These are phyloP conservation scores for Pelargonium exstipulatum DNA, from an alignment of 441 rosid species.

Conservation along the genomic window DNA sequence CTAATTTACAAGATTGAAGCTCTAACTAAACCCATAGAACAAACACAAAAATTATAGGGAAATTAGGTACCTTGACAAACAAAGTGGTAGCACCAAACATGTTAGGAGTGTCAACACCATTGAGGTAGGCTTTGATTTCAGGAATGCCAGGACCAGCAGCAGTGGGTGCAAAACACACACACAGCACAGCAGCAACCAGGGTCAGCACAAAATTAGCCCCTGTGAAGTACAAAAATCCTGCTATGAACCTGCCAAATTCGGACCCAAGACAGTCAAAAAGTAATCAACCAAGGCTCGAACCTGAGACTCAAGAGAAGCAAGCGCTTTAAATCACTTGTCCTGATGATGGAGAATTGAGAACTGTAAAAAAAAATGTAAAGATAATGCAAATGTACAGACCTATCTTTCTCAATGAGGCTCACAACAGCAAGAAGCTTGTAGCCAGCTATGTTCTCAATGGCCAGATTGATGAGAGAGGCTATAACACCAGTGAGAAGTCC, in stretches of 20 bases:
- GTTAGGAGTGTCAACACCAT: constrained; percentile 88
- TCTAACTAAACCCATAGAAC: no score
- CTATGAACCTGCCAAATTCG: constrained; percentile 32
- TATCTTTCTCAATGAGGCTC: constrained; percentile 43
- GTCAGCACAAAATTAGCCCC: constrained; percentile 62
- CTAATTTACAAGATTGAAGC: no score
- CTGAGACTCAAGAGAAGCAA: no score
- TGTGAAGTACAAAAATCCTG: constrained; percentile 51
- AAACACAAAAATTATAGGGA: no score
- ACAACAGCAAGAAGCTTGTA: constrained; percentile 79
- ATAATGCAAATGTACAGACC: constrained; percentile 29
- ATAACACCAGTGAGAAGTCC: constrained; percentile 80
- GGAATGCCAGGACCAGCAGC: constrained; percentile 99
- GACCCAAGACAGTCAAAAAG: no score
- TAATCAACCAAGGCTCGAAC: no score
- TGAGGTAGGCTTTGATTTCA: constrained; percentile 93
- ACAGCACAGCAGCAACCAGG: constrained; percentile 57
- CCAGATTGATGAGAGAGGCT: constrained; percentile 81
- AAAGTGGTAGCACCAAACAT: constrained; percentile 74
- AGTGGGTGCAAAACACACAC: constrained; percentile 83
- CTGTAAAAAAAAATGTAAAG: no score
- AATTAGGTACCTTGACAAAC: constrained; percentile 50
- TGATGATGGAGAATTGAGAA: no score
- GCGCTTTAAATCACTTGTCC: no score
- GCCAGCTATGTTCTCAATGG: constrained; percentile 88